Percentiles rank a stretch among this genome's conserved stretches.
Conservation (phyloP, 495 filamentous ascomycete genomes). For the Daldinia bambusicola region DNA sequence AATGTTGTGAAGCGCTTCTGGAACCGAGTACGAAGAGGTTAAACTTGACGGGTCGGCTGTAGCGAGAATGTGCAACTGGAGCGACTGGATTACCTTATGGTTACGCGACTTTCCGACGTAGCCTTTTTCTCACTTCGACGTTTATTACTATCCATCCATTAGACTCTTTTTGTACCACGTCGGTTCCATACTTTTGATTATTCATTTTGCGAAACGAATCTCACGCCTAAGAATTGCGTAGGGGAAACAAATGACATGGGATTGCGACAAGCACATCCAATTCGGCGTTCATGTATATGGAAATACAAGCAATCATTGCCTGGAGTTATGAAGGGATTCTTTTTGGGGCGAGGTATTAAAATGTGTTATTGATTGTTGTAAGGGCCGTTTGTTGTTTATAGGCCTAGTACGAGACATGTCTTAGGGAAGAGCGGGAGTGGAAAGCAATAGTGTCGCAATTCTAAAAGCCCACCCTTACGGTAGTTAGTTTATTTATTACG, state of each 20-base stretch:
- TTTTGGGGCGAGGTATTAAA: conserved; percentile 35
- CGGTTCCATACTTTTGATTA: conserved; percentile 9
- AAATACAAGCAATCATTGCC: conserved; percentile 31
- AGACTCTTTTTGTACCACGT: conserved; percentile 15
- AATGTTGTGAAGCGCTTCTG: conserved; percentile 50
- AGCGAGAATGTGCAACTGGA: background rate
- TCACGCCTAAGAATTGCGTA: conserved; percentile 3
- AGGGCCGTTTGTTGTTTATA: conserved; percentile 23
- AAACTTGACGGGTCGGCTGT: background rate
- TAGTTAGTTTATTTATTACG: conserved; percentile 16
- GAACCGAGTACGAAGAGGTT: conserved; percentile 49
- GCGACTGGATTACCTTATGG: background rate
- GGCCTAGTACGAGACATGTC: conserved; percentile 24
- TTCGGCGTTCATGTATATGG: conserved; percentile 30
- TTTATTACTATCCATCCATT: conserved; percentile 4
- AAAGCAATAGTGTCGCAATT: background rate
- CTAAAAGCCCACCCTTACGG: background rate
- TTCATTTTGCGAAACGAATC: conserved; percentile 9
- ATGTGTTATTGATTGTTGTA: conserved; percentile 27
- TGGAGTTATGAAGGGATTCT: conserved; percentile 33
- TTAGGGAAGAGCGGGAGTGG: conserved; percentile 8
- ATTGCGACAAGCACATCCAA: conserved; percentile 20
- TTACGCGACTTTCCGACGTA: conserved; percentile 5
- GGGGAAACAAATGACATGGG: conserved; percentile 20
- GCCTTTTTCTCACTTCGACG: conserved; percentile 12